Conservation (phyloP, 139 green algal genomes). For the Chlorella vulgaris region DNA sequence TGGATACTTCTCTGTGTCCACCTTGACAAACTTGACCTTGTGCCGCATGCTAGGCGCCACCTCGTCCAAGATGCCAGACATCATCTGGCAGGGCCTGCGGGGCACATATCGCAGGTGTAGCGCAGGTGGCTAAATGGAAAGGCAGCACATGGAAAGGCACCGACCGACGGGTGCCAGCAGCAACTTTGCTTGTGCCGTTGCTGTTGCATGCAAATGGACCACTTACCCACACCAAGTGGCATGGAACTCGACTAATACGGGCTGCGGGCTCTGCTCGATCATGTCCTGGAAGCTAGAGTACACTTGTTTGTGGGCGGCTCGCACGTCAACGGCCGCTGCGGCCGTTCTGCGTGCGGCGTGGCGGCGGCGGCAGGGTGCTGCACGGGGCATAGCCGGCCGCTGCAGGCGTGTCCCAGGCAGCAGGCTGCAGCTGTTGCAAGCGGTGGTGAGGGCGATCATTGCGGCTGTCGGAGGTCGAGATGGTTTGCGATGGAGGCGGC, state of each 20-base stretch:
- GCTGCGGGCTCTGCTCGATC: slow-evolving; percentile 48
- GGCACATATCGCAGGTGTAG: no score
- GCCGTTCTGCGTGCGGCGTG: not conserved
- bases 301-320: slow-evolving; percentile 1
- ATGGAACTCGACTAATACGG: slow-evolving; percentile 84
- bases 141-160: not conserved
- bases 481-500: no score
- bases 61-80: slow-evolving; percentile 41
- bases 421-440: no score
- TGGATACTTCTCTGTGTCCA: slow-evolving; percentile 88
- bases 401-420: no score
- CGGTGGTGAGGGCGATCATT: no score
- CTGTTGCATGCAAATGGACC: not conserved
- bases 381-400: no score
- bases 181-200: not conserved
- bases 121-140: not conserved
- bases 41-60: not conserved
- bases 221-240: slow-evolving; percentile 58
- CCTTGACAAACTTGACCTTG: slow-evolving; percentile 27
- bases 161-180: not conserved
- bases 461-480: no score
- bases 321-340: not conserved
- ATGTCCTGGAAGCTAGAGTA: slow-evolving; percentile 79
- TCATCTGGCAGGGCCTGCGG: slow-evolving; percentile 69
- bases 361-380: no score